Percentiles rank a stretch among this genome's conserved stretches.
phyloP scores from a whole-genome alignment of 352 stramenopile species.

The Pythium biforme region DNA sequence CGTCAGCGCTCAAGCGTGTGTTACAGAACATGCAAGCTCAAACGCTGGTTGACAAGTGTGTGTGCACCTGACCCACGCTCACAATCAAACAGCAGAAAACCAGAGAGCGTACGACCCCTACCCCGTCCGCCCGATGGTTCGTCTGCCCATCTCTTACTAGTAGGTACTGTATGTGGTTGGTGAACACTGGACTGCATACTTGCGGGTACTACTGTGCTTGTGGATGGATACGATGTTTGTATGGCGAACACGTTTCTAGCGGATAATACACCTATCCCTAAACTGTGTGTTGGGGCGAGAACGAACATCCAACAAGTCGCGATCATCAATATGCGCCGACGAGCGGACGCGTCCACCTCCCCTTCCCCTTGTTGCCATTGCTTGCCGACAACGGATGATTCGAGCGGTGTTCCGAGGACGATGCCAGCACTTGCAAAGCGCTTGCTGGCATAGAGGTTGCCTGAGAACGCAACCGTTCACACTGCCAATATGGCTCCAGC shows the following conservation, averaged over 20 bases:
- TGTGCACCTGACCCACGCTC: neutral
- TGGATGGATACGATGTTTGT: too few species aligned
- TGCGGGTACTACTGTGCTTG: too few species aligned
- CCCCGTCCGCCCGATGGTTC: constrained; percentile 3
- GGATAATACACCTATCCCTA: neutral
- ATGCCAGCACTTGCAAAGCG: constrained; percentile 18
- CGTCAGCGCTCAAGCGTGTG: neutral
- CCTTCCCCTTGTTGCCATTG: constrained; percentile 16
- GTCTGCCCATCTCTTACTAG: neutral
- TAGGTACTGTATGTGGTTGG: too few species aligned
- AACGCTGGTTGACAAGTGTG: neutral
- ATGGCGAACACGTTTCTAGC: too few species aligned
- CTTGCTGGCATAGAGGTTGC: neutral
- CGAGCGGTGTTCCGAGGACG: constrained; percentile 12
- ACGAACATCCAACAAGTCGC: too few species aligned
- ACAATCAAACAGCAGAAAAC: constrained; percentile 24
- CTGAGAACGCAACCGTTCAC: constrained; percentile 1
- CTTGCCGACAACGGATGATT: constrained; percentile 13
- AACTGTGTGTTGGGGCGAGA: too few species aligned
- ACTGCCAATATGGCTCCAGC: neutral
- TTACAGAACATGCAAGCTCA: constrained; percentile 21
- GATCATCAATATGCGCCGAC: neutral
- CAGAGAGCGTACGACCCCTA: constrained; percentile 4
- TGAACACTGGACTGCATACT: too few species aligned
- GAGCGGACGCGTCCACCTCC: neutral